Percentiles rank a stretch among this genome's conserved stretches.
phyloP scores from a whole-genome alignment of 164 flowering plant genomes.

The Annona squamosa region DNA sequence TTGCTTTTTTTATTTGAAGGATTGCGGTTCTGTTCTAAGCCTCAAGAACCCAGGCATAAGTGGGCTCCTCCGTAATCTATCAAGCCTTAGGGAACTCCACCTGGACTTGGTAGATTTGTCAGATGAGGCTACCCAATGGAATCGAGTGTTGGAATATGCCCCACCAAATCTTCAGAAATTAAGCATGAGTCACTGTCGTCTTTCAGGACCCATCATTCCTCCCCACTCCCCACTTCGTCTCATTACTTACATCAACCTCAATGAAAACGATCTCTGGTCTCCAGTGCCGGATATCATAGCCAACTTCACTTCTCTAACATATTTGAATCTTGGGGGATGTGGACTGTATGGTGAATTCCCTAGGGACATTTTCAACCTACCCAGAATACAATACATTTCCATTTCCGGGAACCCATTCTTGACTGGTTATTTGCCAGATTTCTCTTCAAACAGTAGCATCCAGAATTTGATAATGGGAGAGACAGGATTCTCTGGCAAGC shows the following conservation, averaged over 20 bases:
- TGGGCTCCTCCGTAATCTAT: constrained; percentile 19
- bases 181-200: constrained; percentile 10
- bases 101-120: constrained; percentile 34
- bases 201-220: constrained; percentile 24
- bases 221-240: constrained; percentile 16
- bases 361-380: constrained; percentile 16
- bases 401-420: constrained; percentile 18
- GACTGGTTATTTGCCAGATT: constrained; percentile 19
- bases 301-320: constrained; percentile 22
- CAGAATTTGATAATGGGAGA: background rate
- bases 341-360: constrained; percentile 27
- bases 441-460: constrained; percentile 14
- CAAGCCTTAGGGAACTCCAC: constrained; percentile 20
- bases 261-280: constrained; percentile 22
- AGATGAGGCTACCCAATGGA: constrained; percentile 20
- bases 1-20: constrained; percentile 11
- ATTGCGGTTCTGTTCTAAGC: background rate
- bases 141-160: constrained; percentile 22
- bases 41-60: constrained; percentile 25
- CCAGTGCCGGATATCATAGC: constrained; percentile 26
- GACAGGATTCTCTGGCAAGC: background rate
- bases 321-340: constrained; percentile 17
- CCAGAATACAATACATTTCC: constrained; percentile 17
- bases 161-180: constrained; percentile 11
- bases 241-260: constrained; percentile 20